Evolutionary conservation across 768 basidiomycete species (phyloP), one percentile per base, ranked within the genome.

Genomic region (Collybiopsis luxurians): DNA sequence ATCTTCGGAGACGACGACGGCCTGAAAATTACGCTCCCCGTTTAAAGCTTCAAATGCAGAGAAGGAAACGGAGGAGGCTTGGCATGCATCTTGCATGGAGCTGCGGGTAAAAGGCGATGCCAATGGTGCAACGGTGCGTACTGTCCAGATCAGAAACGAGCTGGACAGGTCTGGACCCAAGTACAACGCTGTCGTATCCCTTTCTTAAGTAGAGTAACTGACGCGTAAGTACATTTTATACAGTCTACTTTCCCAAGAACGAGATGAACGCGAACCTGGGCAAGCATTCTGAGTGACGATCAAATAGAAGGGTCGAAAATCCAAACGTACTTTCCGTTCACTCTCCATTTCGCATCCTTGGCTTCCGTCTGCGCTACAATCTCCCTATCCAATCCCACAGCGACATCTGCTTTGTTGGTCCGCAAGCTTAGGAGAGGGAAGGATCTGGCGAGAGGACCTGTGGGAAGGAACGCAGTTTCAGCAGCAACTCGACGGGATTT

Each of bases 361-460:
- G 70, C 69, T 63, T 94, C 89, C 2, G 95, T 72, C 49, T 77
- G 73, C 59, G 89, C 86, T 0, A 84, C 92, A 1, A 84, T 72
- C 0, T 86, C 87, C 61, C 84, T 76, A 1, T 79, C 72, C 2
- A 99, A 77, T 0, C 93, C 96, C 24, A 92, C 92, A 5, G 87
- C 89, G 2, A 97, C 94, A 66, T 98, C 95, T 0, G 96, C 96
- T 70, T 99, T 99, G 76, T 89, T 92, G 1, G 96, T 98, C 17
- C 96, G 81, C 57, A 98, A 73, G 65, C 91, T 92, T 24, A 98
- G 72, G 7, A 97, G 67, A 0, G 90, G 88, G 72, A 96, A 90
- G 9, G 85, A 74, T 1, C 90, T 89, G 0, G 84, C 82, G 10
- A 98, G 71, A 2, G 91, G 90, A 4, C 94, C 92, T 87, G 31